Evolutionary conservation across 129 eudicot species (phyloP), one percentile per base, ranked within the genome.

Genomic region (Artemisia tridentata): DNA sequence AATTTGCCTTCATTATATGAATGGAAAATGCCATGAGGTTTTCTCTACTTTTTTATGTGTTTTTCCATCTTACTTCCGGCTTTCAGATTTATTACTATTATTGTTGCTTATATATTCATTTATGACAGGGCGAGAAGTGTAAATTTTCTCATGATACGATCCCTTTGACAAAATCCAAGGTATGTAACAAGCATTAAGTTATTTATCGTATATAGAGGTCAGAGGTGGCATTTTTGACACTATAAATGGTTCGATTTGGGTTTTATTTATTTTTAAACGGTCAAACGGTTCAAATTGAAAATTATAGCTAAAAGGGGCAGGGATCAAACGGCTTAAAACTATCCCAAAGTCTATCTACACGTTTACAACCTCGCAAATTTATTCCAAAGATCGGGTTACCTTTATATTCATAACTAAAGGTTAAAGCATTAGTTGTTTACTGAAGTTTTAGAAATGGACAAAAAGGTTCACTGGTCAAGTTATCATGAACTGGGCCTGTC

Each of bases 21-120:
- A 75, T 16, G 98, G 98, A 73, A 87, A 96, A 84, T 93, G 98
- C 80, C 84, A 85, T 19, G 95, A 93, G 96, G 98, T 92, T 49
- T 48, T 60, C 6, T 23, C 23, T 23, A 38, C 21, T 54, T 61
- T 59, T 56, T n/a, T n/a, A 43, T 53, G 2, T 0, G 11, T 49
- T 71, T 29, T 65, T 23, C 7, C 16, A 41, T 45, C 14, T 9
- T 16, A 43, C 41, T 76, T 60, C 43, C 23, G 25, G 2, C 20
- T 18, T 69, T 31, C 20, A 53, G 55, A 68, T 60, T 66, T 67
- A 50, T 19, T 45, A 14, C 16, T 43, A 29, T 53, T 29, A 21
- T 34, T 9, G 65, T 48, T 19, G 31, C 71, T 51, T 19, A 34
- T 57, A 17, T 53, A 0, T 75, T 68, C 14, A 29, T 74, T 23